Percentiles rank a stretch among this genome's conserved stretches.
Conservation (phyloP, 768 basidiomycete genomes). For the Rickenella mellea region DNA sequence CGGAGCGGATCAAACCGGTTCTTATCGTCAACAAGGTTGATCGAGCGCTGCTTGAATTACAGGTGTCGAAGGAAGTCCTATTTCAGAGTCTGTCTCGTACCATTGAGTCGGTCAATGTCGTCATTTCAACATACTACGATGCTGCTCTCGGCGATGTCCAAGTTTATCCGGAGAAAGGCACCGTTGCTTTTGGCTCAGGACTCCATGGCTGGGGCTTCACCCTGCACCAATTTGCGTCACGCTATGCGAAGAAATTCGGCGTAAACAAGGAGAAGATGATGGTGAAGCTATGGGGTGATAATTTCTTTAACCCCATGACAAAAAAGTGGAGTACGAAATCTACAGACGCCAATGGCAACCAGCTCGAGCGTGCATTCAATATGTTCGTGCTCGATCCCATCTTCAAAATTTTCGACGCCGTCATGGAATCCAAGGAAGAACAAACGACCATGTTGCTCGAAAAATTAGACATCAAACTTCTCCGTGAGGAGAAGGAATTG, state of each 20-base stretch:
- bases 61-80: conserved; percentile 41
- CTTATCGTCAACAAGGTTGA: conserved; percentile 48
- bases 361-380: conserved; percentile 41
- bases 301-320: conserved; percentile 46
- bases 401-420: conserved; percentile 39
- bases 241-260: conserved; percentile 46
- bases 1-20: conserved; percentile 45
- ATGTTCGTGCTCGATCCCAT: conserved; percentile 45
- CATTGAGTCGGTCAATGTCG: conserved; percentile 44
- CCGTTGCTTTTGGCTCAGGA: conserved; percentile 44
- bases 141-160: conserved; percentile 35
- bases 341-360: conserved; percentile 28
- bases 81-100: conserved; percentile 43
- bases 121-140: conserved; percentile 42
- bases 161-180: conserved; percentile 40
- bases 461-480: conserved; percentile 39
- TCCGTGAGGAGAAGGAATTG: conserved; percentile 34
- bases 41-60: conserved; percentile 41
- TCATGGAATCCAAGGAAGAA: conserved; percentile 47
- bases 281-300: conserved; percentile 42
- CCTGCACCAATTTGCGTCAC: conserved; percentile 37
- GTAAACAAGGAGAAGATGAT: conserved; percentile 42
- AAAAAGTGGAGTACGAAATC: conserved; percentile 42
- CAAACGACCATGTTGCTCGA: conserved; percentile 31
- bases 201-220: conserved; percentile 48